Evolutionary conservation across 257 asterid species (phyloP).

Genomic region (Craterostigma plantagineum): DNA sequence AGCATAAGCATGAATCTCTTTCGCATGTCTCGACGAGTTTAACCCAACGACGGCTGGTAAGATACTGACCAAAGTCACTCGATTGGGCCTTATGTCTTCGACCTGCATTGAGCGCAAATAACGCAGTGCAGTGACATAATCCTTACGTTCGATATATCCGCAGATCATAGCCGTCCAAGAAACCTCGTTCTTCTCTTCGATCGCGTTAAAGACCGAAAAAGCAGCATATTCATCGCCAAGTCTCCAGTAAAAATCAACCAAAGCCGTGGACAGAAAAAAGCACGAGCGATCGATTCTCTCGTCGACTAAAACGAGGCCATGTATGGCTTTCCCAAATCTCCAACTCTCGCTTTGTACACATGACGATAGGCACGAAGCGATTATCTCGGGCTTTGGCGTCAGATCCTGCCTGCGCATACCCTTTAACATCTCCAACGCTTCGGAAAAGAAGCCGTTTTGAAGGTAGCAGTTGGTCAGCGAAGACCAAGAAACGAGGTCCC

Average conservation of each 20-base stretch:
- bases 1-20: constrained; percentile 49
- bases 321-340: constrained; percentile 40
- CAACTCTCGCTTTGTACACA: constrained; percentile 27
- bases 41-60: constrained; percentile 37
- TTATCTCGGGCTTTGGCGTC: constrained; percentile 48
- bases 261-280: constrained; percentile 28
- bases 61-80: constrained; percentile 37
- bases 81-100: constrained; percentile 28
- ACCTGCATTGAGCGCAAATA: constrained; percentile 32
- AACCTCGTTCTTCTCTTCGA: constrained; percentile 43
- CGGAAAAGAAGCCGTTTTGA: constrained; percentile 26
- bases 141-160: constrained; percentile 25
- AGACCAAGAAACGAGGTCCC: constrained; percentile 47
- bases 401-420: constrained; percentile 25
- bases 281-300: constrained; percentile 29
- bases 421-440: constrained; percentile 28
- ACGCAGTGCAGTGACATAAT: constrained; percentile 20
- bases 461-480: constrained; percentile 43
- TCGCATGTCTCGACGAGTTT: constrained; percentile 16
- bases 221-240: constrained; percentile 22
- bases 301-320: constrained; percentile 35
- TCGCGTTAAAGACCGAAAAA: constrained; percentile 32
- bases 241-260: constrained; percentile 41
- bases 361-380: constrained; percentile 33
- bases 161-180: constrained; percentile 70